Evolutionary conservation across 345 rosid genomes (phyloP), one percentile per base, ranked within the genome.

Genomic region (Gossypium anomalum): DNA sequence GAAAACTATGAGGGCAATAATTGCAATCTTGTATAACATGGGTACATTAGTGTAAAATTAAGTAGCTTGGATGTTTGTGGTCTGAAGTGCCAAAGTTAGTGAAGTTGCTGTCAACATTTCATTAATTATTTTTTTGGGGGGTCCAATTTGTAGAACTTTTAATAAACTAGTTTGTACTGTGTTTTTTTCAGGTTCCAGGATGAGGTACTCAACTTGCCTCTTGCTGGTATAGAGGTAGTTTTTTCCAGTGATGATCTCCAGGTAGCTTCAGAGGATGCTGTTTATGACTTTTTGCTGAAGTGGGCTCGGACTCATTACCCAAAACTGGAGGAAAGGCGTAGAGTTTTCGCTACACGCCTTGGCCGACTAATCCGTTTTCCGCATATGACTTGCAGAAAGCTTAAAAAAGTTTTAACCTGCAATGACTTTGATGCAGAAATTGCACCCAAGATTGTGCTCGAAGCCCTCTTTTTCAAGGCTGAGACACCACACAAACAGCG

Each of bases 381-480:
- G 56, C 84, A 79, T 83, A 92, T 92, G 95, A 86, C 92, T 20
- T 86, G 89, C 73, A 77, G 83, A 45, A 90, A 86, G 75, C 86
- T 94, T 76, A 89, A 79, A 89, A 85, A 88, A 78, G 88, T 90
- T 34, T 82, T 90, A 76, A 76, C 78, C 75, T 88, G 97, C 83
- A 82, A 81, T 62, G 97, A 94, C 67, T 87, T 94, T 55, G 84
- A 81, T 52, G 82, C 85, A 7, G 89, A 83, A 56, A 68, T 85
- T 60, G 85, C 89, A 68, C 81, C 89, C 16, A 81, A 82, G 68
- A 82, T 88, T 73, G 97, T 92, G 66, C 86, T 88, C 1, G 90
- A 88, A 76, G 90, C 97, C 63, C 91, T 94, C 68, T 89, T 89
- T 76, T 89, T 87, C 89, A 92, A 89, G 86, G 86, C 88, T 22